Conservation (phyloP, 768 basidiomycete genomes). For the Trametes meyenii region DNA sequence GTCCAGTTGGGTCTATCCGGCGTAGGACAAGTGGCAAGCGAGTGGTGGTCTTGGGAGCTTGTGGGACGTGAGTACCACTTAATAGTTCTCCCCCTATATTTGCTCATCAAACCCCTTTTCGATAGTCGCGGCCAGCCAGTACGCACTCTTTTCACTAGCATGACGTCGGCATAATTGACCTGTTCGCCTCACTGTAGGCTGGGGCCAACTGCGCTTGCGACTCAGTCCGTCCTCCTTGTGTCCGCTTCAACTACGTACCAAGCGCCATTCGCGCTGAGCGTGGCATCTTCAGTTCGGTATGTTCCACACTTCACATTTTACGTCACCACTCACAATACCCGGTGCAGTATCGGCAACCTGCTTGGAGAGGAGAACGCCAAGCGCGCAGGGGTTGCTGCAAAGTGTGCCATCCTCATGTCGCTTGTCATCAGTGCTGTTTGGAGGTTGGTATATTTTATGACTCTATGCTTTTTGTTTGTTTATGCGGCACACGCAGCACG, state of each 20-base stretch:
- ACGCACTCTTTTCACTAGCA: constrained; percentile 9
- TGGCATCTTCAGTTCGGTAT: constrained; percentile 85
- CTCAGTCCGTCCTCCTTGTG: constrained; percentile 83
- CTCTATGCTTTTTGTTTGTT: not conserved
- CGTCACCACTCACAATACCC: not conserved
- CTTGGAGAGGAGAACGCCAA: constrained; percentile 78
- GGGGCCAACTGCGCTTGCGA: constrained; percentile 80
- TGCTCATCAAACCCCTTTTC: not conserved
- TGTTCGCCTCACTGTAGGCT: constrained; percentile 45
- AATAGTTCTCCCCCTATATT: not conserved
- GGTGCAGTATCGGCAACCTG: constrained; percentile 80
- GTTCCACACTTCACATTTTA: constrained; percentile 20
- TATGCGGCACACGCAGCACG: constrained; percentile 32
- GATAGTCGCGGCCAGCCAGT: constrained; percentile 59
- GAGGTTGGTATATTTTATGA: constrained; percentile 45
- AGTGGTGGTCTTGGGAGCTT: constrained; percentile 99
- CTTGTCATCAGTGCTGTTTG: constrained; percentile 65
- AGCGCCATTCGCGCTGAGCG: constrained; percentile 78
- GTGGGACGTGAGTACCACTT: constrained; percentile 48
- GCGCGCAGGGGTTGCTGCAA: constrained; percentile 71
- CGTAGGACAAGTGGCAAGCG: constrained; percentile 81
- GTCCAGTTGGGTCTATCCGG: constrained; percentile 82
- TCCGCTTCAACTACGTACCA: constrained; percentile 81
- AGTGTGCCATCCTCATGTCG: constrained; percentile 66
- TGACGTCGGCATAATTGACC: not conserved